Evolutionary conservation across 176 grass and related monocot species (phyloP).

Genomic region (Tillandsia leiboldiana): DNA sequence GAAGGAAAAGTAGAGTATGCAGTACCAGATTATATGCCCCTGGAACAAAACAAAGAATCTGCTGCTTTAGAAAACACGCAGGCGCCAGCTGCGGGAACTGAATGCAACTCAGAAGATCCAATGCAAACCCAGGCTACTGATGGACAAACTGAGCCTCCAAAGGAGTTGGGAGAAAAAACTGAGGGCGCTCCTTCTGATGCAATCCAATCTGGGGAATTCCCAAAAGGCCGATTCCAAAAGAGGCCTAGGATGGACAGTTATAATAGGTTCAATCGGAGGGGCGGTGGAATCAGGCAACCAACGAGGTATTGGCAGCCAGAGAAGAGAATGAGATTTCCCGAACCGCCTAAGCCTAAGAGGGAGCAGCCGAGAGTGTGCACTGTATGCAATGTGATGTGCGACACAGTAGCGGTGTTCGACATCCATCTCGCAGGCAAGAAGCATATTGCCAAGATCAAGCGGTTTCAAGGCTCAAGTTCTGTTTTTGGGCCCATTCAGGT

Average conservation of each 20-base stretch:
- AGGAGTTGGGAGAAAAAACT: conserved; percentile 9
- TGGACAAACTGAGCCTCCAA: conserved; percentile 21
- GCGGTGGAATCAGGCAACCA: conserved; percentile 20
- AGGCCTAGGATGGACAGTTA: conserved; percentile 19
- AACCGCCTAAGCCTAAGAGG: conserved; percentile 16
- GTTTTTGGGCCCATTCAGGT: conserved; percentile 33
- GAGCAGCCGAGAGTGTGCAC: conserved; percentile 42
- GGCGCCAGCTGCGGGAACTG: conserved; percentile 1
- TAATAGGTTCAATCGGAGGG: conserved; percentile 12
- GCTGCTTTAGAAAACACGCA: background rate
- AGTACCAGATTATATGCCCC: background rate
- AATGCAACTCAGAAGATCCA: conserved; percentile 9
- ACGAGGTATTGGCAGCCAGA: conserved; percentile 10
- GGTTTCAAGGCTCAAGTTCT: conserved; percentile 24
- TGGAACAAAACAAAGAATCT: conserved; percentile 7
- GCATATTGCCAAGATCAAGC: conserved; percentile 33
- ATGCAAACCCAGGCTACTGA: conserved; percentile 11
- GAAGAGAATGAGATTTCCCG: conserved; percentile 24
- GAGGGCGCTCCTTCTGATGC: background rate
- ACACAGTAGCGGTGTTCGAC: conserved; percentile 49
- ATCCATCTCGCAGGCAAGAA: conserved; percentile 43
- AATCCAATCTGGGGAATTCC: background rate
- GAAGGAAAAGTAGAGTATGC: conserved; percentile 7
- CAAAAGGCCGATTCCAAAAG: background rate
- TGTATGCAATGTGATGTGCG: conserved; percentile 38